Conservation (phyloP, 352 stramenopile genomes). For the Globisporangium splendens region DNA sequence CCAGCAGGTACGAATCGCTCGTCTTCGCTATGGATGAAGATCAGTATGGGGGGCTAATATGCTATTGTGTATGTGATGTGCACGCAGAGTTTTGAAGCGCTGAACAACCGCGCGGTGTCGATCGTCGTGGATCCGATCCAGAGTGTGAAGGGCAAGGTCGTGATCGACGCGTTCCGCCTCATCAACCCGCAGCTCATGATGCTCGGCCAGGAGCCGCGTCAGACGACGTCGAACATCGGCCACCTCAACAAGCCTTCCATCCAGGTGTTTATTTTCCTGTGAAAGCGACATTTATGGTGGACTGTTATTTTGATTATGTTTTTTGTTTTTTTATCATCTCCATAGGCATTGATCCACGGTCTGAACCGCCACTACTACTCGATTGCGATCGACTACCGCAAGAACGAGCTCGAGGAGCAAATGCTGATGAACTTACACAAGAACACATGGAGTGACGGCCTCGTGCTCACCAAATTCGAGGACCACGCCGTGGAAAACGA, state of each 20-base stretch:
- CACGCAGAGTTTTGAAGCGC: slow-evolving; percentile 93
- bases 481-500: slow-evolving; percentile 93
- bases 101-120: slow-evolving; percentile 96
- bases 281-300: no score
- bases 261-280: slow-evolving; percentile 51
- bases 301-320: no score
- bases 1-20: slow-evolving; percentile 75
- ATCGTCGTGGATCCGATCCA: slow-evolving; percentile 99
- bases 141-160: slow-evolving; percentile 98
- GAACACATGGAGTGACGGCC: slow-evolving; percentile 95
- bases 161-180: slow-evolving; percentile 99
- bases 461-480: slow-evolving; percentile 95
- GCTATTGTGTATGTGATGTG: neutral
- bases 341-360: slow-evolving; percentile 95
- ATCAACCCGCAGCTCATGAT: slow-evolving; percentile 99
- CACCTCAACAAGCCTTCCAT: slow-evolving; percentile 99
- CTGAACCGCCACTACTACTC: slow-evolving; percentile 99
- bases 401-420: slow-evolving; percentile 99
- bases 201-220: slow-evolving; percentile 96
- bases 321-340: slow-evolving; percentile 5
- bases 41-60: neutral
- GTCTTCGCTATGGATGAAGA: neutral
- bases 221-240: slow-evolving; percentile 99
- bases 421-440: slow-evolving; percentile 99
- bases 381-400: slow-evolving; percentile 96